A percentile compares a stretch with the other conserved stretches of the same genome.
These are phyloP conservation scores for Raphanus sativus DNA, from an alignment of 345 rosid species.

Conservation along the genomic window DNA sequence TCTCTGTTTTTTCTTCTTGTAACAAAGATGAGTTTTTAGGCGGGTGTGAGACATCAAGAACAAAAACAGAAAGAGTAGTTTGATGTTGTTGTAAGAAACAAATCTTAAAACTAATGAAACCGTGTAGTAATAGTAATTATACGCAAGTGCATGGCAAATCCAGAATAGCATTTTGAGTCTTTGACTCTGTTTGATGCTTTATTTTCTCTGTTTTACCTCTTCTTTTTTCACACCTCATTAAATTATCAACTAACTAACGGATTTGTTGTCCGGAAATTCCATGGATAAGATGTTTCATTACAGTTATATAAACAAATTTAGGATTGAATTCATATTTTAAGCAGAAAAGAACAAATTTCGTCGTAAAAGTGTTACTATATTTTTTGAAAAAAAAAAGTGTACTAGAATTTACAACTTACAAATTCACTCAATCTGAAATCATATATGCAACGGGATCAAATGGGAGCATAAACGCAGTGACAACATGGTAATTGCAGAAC, in stretches of 20 bases:
- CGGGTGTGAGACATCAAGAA: slow-evolving; percentile 20
- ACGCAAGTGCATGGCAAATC: slow-evolving; percentile 16
- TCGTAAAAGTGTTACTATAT: neutral
- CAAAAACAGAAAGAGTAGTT: slow-evolving; percentile 10
- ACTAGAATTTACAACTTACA: too few relatives aligned
- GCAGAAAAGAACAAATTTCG: neutral
- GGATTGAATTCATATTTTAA: slow-evolving; percentile 2
- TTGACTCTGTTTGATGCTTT: slow-evolving; percentile 26
- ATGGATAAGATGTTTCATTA: slow-evolving; percentile 6
- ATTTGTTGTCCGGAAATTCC: slow-evolving; percentile 7
- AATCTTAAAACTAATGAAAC: slow-evolving; percentile 16
- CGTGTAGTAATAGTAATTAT: slow-evolving; percentile 6
- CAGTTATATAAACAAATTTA: slow-evolving; percentile 20
- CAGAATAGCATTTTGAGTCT: slow-evolving; percentile 25
- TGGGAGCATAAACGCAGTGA: too few relatives aligned
- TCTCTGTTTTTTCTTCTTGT: slow-evolving; percentile 26
- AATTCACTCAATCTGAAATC: too few relatives aligned
- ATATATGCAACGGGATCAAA: too few relatives aligned
- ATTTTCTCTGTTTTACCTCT: neutral
- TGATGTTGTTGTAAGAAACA: slow-evolving; percentile 12
- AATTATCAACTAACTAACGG: slow-evolving; percentile 28
- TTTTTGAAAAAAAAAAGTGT: too few relatives aligned
- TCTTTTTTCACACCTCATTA: neutral
- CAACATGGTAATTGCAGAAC: too few relatives aligned
- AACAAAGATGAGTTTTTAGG: slow-evolving; percentile 10